phyloP scores from a whole-genome alignment of 2,329 filamentous ascomycete species.

The Exserohilum turcica region DNA sequence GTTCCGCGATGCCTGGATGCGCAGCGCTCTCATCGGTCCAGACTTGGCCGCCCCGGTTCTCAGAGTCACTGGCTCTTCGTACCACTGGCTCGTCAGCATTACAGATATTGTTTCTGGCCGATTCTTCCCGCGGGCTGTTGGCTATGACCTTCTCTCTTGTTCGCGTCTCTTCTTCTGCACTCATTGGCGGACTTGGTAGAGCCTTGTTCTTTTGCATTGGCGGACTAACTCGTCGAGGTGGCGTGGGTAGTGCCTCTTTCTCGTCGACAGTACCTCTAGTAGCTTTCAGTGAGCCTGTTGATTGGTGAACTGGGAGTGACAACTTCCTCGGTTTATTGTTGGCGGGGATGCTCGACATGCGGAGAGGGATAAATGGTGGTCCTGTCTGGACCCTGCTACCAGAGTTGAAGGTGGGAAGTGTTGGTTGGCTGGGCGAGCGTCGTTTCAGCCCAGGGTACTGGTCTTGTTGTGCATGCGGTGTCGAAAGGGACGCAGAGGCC shows the following conservation, averaged over 20 bases:
- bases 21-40: constrained; percentile 11
- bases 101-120: constrained; percentile 8
- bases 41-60: constrained; percentile 13
- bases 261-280: constrained; percentile 12
- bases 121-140: constrained; percentile 14
- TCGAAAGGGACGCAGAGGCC: constrained; percentile 28
- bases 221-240: constrained; percentile 21
- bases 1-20: constrained; percentile 28
- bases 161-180: constrained; percentile 21
- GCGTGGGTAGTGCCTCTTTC: constrained; percentile 14
- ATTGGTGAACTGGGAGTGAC: constrained; percentile 31
- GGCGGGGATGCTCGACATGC: constrained; percentile 43
- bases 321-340: constrained; percentile 42
- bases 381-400: constrained; percentile 11
- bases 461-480: constrained; percentile 6
- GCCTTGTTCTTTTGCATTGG: constrained; percentile 42
- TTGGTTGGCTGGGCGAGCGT: constrained; percentile 28
- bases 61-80: constrained; percentile 17
- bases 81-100: constrained; percentile 3
- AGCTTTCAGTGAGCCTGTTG: constrained; percentile 18
- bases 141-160: constrained; percentile 21
- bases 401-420: constrained; percentile 23
- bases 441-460: constrained; percentile 14
- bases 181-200: constrained; percentile 34
- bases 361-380: constrained; percentile 40